phyloP scores from a whole-genome alignment of 208 protist species.

The Blastocrithidia nonstop region DNA sequence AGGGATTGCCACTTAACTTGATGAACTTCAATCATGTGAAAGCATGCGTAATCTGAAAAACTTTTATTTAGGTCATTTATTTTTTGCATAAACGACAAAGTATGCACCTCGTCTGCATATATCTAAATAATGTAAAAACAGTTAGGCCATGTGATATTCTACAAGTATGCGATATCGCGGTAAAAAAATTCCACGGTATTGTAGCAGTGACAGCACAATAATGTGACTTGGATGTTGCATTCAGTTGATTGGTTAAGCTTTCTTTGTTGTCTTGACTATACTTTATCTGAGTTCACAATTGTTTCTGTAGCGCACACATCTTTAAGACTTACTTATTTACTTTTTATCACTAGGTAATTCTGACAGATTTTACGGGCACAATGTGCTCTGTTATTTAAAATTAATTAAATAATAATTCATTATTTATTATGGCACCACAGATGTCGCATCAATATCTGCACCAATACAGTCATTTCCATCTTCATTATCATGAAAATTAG shows the following conservation, averaged over 20 bases:
- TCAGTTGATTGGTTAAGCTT: constrained; percentile 29
- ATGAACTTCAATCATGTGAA: constrained; percentile 14
- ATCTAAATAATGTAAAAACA: constrained; percentile 54
- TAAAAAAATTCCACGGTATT: constrained; percentile 37
- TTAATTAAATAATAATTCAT: too few relatives aligned
- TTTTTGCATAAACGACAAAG: constrained; percentile 47
- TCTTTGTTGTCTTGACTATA: too few relatives aligned
- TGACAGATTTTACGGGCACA: too few relatives aligned
- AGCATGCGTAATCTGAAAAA: constrained; percentile 64
- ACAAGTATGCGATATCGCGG: constrained; percentile 36
- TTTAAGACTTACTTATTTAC: too few relatives aligned
- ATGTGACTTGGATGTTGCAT: constrained; percentile 32
- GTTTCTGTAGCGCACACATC: too few relatives aligned
- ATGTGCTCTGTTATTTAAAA: too few relatives aligned
- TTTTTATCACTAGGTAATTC: too few relatives aligned
- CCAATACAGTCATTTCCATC: too few relatives aligned
- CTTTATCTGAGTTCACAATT: too few relatives aligned
- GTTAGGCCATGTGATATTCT: constrained; percentile 75
- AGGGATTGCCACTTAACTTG: constrained; percentile 14
- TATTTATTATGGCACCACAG: too few relatives aligned
- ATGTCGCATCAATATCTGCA: too few relatives aligned
- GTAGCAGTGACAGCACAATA: constrained; percentile 42
- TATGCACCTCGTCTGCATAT: constrained; percentile 46
- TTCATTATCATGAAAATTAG: too few relatives aligned
- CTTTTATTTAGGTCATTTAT: constrained; percentile 45